Evolutionary conservation across 2,329 filamentous ascomycete species (phyloP).

Genomic region (Aotearoamyces nothofagi): DNA sequence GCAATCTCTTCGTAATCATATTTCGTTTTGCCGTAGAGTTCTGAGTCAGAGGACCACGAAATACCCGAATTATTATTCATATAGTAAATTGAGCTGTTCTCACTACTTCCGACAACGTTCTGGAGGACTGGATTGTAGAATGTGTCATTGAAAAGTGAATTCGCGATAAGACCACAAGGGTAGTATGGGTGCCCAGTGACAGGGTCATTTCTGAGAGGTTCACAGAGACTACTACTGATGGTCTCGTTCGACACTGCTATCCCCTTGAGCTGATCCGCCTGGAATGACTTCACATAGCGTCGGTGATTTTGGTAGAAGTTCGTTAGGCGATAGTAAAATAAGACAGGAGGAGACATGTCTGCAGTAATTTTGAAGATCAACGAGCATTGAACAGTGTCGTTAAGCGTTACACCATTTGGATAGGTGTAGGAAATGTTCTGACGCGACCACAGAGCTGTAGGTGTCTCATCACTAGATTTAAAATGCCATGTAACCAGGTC

Average conservation of each 20-base stretch:
- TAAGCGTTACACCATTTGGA: slow-evolving; percentile 20
- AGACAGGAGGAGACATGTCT: slow-evolving; percentile 63
- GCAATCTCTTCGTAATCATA: slow-evolving; percentile 52
- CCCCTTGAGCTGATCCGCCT: slow-evolving; percentile 70
- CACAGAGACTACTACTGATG: slow-evolving; percentile 57
- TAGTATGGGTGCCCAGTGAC: slow-evolving; percentile 55
- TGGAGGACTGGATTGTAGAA: slow-evolving; percentile 51
- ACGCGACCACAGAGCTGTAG: slow-evolving; percentile 13
- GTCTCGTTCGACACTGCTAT: slow-evolving; percentile 39
- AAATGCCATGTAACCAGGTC: slow-evolving; percentile 54
- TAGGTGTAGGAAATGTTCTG: slow-evolving; percentile 25
- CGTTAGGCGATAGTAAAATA: slow-evolving; percentile 88
- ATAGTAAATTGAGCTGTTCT: slow-evolving; percentile 38
- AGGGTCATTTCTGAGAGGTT: slow-evolving; percentile 46
- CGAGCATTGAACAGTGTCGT: slow-evolving; percentile 39
- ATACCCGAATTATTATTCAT: slow-evolving; percentile 64
- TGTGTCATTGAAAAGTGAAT: slow-evolving; percentile 93
- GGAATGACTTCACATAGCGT: slow-evolving; percentile 84
- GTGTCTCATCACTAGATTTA: slow-evolving; percentile 28
- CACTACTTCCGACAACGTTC: slow-evolving; percentile 28
- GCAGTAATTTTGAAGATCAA: slow-evolving; percentile 70
- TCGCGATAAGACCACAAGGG: slow-evolving; percentile 90
- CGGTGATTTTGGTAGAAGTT: slow-evolving; percentile 99
- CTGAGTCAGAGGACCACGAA: slow-evolving; percentile 72
- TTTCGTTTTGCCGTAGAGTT: slow-evolving; percentile 57